Evolutionary conservation across 2,329 filamentous ascomycete genomes (phyloP), one percentile per base, ranked within the genome.

Genomic region (Cladosporium sp.): DNA sequence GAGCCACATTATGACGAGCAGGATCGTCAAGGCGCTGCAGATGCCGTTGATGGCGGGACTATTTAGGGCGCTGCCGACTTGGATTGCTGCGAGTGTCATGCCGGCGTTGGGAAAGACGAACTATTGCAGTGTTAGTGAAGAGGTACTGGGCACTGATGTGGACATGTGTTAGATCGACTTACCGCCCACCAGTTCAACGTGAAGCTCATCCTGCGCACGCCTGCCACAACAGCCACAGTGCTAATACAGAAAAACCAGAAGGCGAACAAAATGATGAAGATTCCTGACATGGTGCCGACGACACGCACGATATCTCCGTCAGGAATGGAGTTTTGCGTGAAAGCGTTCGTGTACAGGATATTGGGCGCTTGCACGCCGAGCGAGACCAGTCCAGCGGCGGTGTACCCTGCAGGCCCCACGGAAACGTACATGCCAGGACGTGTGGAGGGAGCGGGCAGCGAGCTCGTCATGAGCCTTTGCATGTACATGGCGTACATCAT

Each of bases 71-170:
- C 69, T 79, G 1, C 85, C 87, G 52, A 89, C 80, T 11, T 83
- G 78, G 50, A 89, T 86, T 8, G 83, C 84, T 0, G 85, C 83
- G 55, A 89, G 80, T 0, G 85, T 86, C 66, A 89, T 85, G 0
- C 88, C 88, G 1, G 85, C 85, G 67, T 90, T 89, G 5, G 88
- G 88, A 71, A 89, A 90, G 31, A 90, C 84, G 73, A 88, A 86
- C 2, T 63, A 6, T 2, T 6, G 14, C 5, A 44, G 26, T 40
- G 57, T 49, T 23, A 49, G 57, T 31, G 8, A 23, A 29, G 6
- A 8, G 14, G 23, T n/a, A 37, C 12, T 26, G 21, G 7, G 16
- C 31, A 28, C 1, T 6, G 18, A 29, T 33, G 28, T 5, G 28
- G 10, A 28, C 3, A 16, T 44, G 40, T 44, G 16, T 40, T 44